Base-by-base conservation (phyloP, 805 yeast species). In the Nakazawaea ishiwadae region DNA sequence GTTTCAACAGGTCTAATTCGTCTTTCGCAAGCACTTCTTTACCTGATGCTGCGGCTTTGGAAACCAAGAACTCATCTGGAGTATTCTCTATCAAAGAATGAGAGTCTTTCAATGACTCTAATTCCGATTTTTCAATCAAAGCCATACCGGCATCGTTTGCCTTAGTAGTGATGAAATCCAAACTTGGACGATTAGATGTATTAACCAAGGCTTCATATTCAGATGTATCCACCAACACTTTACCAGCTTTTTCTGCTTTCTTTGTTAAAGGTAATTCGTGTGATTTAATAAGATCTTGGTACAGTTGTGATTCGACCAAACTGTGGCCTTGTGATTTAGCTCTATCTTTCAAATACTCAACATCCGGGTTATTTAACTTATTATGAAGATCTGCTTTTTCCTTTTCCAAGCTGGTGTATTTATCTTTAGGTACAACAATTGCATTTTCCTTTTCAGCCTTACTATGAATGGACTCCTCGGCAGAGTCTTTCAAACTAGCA, bases 401-500 rank as follows among this genome's bases (percentile, higher is more conserved):
- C 4, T 28, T 32, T 11, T 18, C n/a, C 40, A 51, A 41, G 18
- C 11, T 14, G 6, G 37, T 35, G 39, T 43, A 50, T 10, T 39
- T 47, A 3, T 47, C 46, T 3, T 35, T 35, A 2, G 53, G 42
- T n/a, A 58, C 19, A 3, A 51, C 49, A 5, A 38, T 41, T 14
- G 27, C 40, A 14, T 47, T 51, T 19, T 51, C 56, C 14, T 50
- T 47, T 37, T 50, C 21, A 4, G 53, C 40, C 15, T 42, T 48
- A 15, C 50, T 40, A 15, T 53, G 56, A 42, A 64, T 59, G 3
- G 64, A 53, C 8, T 61, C 61, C 36, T 60, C 56, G 4, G 63
- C 63, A 34, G 38, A 28, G 8, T 31, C 37, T 1, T 46, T 26
- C 6, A 56, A 37, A 21, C 60, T 41, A 0, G 47, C 48, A 37